These are phyloP conservation scores for Cnidoscolus chayamansa DNA, from an alignment of 441 rosid genomes.

Conservation along the genomic window DNA sequence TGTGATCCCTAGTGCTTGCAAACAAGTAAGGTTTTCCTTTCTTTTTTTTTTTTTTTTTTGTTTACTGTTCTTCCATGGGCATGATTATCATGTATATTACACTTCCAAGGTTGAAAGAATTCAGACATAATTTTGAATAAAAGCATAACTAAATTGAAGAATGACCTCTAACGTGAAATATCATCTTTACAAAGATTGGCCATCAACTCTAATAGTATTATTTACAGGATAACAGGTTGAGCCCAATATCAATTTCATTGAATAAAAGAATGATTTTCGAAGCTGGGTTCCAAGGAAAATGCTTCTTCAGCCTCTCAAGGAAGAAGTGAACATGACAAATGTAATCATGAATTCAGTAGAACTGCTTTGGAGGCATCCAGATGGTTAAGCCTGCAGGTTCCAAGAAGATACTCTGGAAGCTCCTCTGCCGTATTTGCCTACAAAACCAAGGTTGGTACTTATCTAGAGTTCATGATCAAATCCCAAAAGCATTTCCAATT, in stretches of 20 bases:
- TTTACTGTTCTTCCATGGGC: no score
- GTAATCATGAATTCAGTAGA: conserved; percentile 37
- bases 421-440: conserved; percentile 91
- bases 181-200: conserved; percentile 26
- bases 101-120: no score
- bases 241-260: conserved; percentile 26
- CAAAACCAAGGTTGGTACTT: conserved; percentile 4
- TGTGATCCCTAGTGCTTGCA: no score
- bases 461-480: neutral
- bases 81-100: no score
- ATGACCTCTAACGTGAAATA: conserved; percentile 15
- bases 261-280: conserved; percentile 35
- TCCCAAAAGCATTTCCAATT: neutral
- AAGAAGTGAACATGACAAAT: neutral
- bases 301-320: neutral
- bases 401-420: conserved; percentile 87
- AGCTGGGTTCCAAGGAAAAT: neutral
- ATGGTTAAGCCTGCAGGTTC: conserved; percentile 89
- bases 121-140: no score
- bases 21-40: no score
- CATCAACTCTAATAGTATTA: conserved; percentile 10
- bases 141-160: neutral
- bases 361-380: conserved; percentile 75
- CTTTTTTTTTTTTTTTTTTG: no score
- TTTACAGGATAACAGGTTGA: conserved; percentile 16